Evolutionary conservation across 192 early-diverging fungal species (phyloP).

Genomic region (Rhizophagus sp.): DNA sequence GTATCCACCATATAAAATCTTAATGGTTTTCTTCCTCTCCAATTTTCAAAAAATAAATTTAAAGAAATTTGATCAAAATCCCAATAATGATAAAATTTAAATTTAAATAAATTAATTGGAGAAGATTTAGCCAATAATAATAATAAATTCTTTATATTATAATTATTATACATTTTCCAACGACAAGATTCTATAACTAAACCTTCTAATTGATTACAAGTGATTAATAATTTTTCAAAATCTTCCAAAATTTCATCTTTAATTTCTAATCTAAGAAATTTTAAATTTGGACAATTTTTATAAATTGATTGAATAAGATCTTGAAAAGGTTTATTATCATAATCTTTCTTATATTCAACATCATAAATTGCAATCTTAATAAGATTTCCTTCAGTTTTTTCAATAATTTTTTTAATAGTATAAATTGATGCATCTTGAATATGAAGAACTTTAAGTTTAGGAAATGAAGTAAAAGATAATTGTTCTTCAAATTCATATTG

Average conservation of each 20-base stretch:
- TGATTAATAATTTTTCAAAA: background rate
- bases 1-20: background rate
- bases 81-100: background rate
- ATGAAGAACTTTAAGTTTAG: background rate
- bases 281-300: background rate
- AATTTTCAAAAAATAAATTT: background rate
- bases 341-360: background rate
- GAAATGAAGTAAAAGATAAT: background rate
- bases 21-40: background rate
- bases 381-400: background rate
- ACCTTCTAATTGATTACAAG: background rate
- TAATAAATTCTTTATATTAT: background rate
- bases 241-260: background rate
- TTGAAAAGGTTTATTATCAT: background rate
- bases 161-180: background rate
- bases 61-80: background rate
- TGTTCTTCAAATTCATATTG: background rate
- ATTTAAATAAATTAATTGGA: background rate
- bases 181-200: background rate
- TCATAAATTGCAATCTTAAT: background rate
- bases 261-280: background rate
- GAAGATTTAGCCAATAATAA: background rate
- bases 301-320: background rate
- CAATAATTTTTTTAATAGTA: background rate
- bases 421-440: background rate